Percentiles rank a stretch among this genome's conserved stretches.
These are phyloP conservation scores for Cotoneaster glaucophyllus DNA, from an alignment of 306 rosid genomes.

Conservation along the genomic window DNA sequence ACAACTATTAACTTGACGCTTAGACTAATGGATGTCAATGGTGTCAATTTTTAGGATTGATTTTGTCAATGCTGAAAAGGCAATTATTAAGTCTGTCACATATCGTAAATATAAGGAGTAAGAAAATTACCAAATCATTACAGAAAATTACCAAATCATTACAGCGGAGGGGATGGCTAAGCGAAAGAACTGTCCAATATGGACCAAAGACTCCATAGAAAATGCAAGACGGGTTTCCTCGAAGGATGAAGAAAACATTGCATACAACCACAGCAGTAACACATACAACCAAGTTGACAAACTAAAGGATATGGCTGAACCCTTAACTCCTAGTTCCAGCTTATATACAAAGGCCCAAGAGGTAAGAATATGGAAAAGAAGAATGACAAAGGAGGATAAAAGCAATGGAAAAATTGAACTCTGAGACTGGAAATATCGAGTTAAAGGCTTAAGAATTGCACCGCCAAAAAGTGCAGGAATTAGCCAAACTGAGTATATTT, in stretches of 20 bases:
- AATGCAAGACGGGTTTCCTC: constrained; percentile 30
- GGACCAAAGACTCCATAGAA: constrained; percentile 24
- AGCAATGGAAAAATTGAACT: constrained; percentile 14
- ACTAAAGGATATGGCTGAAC: constrained; percentile 50
- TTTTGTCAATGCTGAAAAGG: too few relatives aligned
- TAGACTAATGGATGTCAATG: neutral
- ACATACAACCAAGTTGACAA: constrained; percentile 49
- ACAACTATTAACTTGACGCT: neutral
- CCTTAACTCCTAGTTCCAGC: constrained; percentile 30
- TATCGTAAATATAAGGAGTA: too few relatives aligned
- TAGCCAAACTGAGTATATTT: constrained; percentile 16
- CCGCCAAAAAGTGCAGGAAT: constrained; percentile 23
- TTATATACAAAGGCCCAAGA: constrained; percentile 51
- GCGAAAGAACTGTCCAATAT: constrained; percentile 29
- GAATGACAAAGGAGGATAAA: neutral
- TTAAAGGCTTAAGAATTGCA: constrained; percentile 23
- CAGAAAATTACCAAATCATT: constrained; percentile 59
- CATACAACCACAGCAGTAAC: constrained; percentile 22
- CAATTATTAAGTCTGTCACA: too few relatives aligned
- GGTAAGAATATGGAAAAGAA: constrained; percentile 29
- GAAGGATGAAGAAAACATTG: constrained; percentile 39
- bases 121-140: constrained; percentile 53
- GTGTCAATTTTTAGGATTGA: too few relatives aligned
- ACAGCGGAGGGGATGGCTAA: constrained; percentile 59
- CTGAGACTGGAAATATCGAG: constrained; percentile 18